These are phyloP conservation scores for Dictyostelium intermedium DNA, from an alignment of 78 protist species.

Conservation along the genomic window DNA sequence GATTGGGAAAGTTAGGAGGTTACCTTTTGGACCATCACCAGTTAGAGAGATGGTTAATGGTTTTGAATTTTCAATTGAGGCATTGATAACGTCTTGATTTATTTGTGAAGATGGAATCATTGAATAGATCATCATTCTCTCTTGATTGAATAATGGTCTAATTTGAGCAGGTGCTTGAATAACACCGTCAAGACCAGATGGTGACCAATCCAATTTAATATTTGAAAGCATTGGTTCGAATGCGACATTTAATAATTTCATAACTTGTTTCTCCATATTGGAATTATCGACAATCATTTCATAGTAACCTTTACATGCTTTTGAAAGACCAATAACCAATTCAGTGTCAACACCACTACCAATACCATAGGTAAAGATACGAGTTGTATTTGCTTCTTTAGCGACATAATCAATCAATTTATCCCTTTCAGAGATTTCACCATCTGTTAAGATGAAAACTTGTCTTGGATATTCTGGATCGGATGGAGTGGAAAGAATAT, in stretches of 20 bases:
- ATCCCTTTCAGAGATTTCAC: conserved; percentile 85
- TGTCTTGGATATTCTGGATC: conserved; percentile 82
- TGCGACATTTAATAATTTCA: conserved; percentile 30
- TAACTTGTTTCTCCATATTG: conserved; percentile 4
- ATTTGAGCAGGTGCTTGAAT: conserved; percentile 22
- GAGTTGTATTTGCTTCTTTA: conserved; percentile 28
- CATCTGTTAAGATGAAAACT: conserved; percentile 92
- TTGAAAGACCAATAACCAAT: conserved; percentile 90
- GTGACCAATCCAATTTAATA: conserved; percentile 37
- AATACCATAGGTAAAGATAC: conserved; percentile 91
- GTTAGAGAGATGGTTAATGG: neutral
- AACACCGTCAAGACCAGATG: neutral
- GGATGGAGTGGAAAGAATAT: neutral
- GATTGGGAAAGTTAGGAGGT: neutral
- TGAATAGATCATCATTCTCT: conserved; percentile 54
- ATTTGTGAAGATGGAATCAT: neutral
- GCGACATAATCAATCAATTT: conserved; percentile 27
- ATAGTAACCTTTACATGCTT: conserved; percentile 87
- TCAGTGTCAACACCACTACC: conserved; percentile 80
- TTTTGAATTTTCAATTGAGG: neutral
- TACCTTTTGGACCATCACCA: conserved; percentile 55
- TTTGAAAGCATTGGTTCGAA: conserved; percentile 49
- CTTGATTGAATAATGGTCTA: conserved; percentile 31
- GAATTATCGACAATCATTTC: conserved; percentile 43
- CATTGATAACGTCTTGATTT: neutral